Conservation (phyloP, 306 rosid species). For the Mimosa bimucronata region DNA sequence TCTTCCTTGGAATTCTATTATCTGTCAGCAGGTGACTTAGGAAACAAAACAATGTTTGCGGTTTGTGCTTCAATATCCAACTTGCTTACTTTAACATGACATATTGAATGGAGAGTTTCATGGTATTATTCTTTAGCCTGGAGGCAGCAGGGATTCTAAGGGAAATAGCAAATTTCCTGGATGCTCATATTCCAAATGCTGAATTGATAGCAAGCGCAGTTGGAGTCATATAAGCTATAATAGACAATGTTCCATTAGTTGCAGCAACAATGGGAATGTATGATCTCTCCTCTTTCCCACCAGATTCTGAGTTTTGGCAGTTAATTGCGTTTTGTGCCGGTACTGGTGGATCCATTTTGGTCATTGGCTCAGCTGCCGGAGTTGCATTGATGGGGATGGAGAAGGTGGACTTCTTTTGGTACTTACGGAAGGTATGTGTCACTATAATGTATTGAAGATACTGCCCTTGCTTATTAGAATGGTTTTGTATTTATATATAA, state of each 20-base stretch:
- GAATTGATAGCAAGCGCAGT: conserved; percentile 79
- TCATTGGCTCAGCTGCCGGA: conserved; percentile 95
- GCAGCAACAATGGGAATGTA: conserved; percentile 99
- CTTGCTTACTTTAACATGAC: conserved; percentile 3
- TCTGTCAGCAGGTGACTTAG: conserved; percentile 82
- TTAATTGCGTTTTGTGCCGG: conserved; percentile 87
- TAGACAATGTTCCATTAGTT: conserved; percentile 93
- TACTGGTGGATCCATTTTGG: conserved; percentile 95
- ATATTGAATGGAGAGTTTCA: conserved; percentile 20
- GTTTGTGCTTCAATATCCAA: background rate
- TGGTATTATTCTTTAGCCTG: conserved; percentile 53
- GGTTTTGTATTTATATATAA: background rate
- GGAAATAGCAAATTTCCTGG: conserved; percentile 84
- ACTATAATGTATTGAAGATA: background rate
- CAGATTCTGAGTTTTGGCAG: conserved; percentile 97
- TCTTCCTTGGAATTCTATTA: conserved; percentile 93
- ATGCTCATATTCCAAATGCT: conserved; percentile 60
- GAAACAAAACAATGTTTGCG: background rate
- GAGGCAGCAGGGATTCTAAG: conserved; percentile 93
- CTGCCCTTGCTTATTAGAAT: background rate
- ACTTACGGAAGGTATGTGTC: conserved; percentile 73
- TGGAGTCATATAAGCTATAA: conserved; percentile 82
- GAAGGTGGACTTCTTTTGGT: conserved; percentile 96
- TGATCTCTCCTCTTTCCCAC: conserved; percentile 74
- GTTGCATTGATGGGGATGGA: conserved; percentile 99